Percentiles rank a stretch among this genome's conserved stretches.
Evolutionary conservation across 768 basidiomycete genomes (phyloP).

Genomic region (Megacollybia marginata): DNA sequence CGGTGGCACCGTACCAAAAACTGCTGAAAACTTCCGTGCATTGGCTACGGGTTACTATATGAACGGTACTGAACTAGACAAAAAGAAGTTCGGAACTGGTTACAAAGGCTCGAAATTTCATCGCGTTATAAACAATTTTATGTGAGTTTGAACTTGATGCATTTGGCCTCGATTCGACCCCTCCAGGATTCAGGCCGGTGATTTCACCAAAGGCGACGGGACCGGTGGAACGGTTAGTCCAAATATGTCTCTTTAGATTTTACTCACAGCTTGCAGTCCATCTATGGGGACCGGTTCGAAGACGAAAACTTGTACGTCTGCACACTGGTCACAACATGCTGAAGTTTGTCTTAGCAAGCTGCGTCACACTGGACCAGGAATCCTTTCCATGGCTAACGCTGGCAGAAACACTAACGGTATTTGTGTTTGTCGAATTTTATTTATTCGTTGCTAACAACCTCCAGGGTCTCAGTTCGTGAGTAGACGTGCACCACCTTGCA

Average conservation of each 20-base stretch:
- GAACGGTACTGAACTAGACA: conserved; percentile 46
- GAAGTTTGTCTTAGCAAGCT: conserved; percentile 63
- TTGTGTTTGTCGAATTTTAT: conserved; percentile 4
- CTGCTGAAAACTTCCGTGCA: conserved; percentile 95
- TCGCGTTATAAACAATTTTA: conserved; percentile 91
- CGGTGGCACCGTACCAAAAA: conserved; percentile 93
- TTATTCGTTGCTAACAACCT: background rate
- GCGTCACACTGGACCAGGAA: conserved; percentile 82
- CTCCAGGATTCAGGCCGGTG: conserved; percentile 91
- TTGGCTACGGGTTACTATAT: conserved; percentile 78
- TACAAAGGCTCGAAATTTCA: conserved; percentile 98
- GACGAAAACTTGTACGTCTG: conserved; percentile 92
- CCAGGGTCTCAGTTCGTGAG: conserved; percentile 83
- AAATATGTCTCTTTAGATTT: background rate
- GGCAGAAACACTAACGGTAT: conserved; percentile 88
- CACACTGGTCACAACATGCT: background rate
- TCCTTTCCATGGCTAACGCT: conserved; percentile 92
- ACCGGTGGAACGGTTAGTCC: conserved; percentile 77
- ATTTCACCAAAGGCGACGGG: conserved; percentile 91
- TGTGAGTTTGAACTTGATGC: conserved; percentile 36
- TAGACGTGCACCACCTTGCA: no score
- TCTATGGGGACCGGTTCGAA: conserved; percentile 84
- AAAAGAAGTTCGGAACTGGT: conserved; percentile 63
- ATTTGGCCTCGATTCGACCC: background rate
- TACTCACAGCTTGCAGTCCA: conserved; percentile 43